Evolutionary conservation across 2,329 filamentous ascomycete genomes (phyloP).

Genomic region (Colletotrichum lindemuthianum): DNA sequence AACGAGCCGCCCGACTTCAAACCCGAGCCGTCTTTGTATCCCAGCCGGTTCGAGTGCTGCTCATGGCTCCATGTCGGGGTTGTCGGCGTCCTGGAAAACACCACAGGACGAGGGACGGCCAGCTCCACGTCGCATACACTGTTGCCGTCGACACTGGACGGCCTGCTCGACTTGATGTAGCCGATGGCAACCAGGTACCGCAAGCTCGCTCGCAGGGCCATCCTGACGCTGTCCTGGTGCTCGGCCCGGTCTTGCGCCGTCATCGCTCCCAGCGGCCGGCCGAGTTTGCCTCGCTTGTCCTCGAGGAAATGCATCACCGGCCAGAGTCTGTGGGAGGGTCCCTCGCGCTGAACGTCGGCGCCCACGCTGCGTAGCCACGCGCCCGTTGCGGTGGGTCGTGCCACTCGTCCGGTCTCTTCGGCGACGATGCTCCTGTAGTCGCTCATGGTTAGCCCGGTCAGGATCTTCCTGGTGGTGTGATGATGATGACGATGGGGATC

Average conservation of each 20-base stretch:
- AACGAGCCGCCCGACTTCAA: background rate
- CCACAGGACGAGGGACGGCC: constrained; percentile 37
- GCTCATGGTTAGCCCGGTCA: constrained; percentile 31
- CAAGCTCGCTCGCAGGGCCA: constrained; percentile 14
- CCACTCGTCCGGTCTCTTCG: constrained; percentile 16
- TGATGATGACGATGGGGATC: background rate
- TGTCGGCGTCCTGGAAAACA: constrained; percentile 24
- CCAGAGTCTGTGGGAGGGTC: constrained; percentile 39
- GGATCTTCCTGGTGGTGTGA: constrained; percentile 17
- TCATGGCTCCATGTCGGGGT: constrained; percentile 15
- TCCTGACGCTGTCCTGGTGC: background rate
- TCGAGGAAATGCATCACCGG: constrained; percentile 40
- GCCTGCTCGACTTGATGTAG: constrained; percentile 5
- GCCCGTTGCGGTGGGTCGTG: constrained; percentile 24
- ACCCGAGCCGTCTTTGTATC: background rate
- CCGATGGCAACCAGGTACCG: constrained; percentile 24
- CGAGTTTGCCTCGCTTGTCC: constrained; percentile 17
- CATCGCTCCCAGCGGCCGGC: constrained; percentile 11
- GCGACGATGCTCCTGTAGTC: constrained; percentile 38
- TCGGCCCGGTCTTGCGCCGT: background rate
- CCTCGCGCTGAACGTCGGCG: constrained; percentile 22
- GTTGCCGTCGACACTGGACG: constrained; percentile 19
- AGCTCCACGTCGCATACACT: constrained; percentile 22
- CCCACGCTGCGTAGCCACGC: constrained; percentile 21
- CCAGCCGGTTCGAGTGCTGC: background rate